Evolutionary conservation across 331 rosid species (phyloP).

Genomic region (Rhamnella rubrinervis): DNA sequence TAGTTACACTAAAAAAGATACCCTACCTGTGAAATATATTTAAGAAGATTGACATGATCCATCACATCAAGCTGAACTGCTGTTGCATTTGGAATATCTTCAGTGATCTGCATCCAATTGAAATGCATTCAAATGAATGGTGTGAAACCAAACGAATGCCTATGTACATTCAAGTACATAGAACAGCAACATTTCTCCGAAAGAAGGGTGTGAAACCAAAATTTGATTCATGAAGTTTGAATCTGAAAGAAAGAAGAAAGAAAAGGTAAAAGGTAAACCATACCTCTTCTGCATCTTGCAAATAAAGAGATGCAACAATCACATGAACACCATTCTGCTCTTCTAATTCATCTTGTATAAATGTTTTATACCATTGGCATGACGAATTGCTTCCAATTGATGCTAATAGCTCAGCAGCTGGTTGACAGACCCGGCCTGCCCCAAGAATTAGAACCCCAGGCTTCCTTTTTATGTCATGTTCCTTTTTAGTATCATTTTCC

Average conservation of each 20-base stretch:
- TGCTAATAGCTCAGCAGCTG: constrained; percentile 79
- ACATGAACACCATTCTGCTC: constrained; percentile 68
- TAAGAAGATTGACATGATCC: constrained; percentile 50
- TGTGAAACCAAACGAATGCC: too few relatives aligned
- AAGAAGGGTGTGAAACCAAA: background rate
- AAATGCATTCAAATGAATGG: constrained; percentile 14
- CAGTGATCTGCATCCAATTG: constrained; percentile 56
- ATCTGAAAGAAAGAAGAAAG: background rate
- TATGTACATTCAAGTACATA: background rate
- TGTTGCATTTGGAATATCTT: constrained; percentile 71
- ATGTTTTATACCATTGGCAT: constrained; percentile 41
- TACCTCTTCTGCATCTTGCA: constrained; percentile 91
- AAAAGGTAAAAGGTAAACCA: background rate
- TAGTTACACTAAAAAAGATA: constrained; percentile 13
- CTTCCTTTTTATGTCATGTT: constrained; percentile 46
- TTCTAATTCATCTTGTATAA: constrained; percentile 53
- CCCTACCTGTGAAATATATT: constrained; percentile 71
- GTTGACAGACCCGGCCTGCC: constrained; percentile 94
- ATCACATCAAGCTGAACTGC: constrained; percentile 78
- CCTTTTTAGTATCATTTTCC: constrained; percentile 43
- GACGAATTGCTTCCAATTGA: constrained; percentile 57
- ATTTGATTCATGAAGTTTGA: background rate
- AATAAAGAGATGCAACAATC: constrained; percentile 86
- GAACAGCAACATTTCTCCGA: background rate
- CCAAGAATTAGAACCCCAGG: constrained; percentile 80